Evolutionary conservation across 208 protist species (phyloP).

Genomic region (Blastocrithidia nonstop): DNA sequence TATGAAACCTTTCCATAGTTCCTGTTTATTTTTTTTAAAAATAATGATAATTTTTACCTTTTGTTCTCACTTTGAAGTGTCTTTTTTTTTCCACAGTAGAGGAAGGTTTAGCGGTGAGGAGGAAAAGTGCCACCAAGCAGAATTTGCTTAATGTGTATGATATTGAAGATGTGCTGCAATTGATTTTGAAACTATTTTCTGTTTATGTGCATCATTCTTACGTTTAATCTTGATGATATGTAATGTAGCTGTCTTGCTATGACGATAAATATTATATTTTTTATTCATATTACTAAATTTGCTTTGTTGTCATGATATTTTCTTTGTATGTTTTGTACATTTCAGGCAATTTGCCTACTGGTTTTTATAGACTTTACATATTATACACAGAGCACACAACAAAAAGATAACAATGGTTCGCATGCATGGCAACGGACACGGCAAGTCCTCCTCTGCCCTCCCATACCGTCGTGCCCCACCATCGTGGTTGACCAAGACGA

Average conservation of each 20-base stretch:
- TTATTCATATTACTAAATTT: neutral
- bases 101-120: neutral
- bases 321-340: conserved; percentile 2
- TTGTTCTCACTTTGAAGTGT: too few species aligned
- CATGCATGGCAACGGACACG: conserved; percentile 98
- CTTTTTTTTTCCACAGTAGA: neutral
- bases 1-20: conserved; percentile 4
- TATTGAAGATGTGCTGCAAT: neutral
- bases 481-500: conserved; percentile 96
- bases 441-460: conserved; percentile 93
- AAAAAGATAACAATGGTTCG: conserved; percentile 83
- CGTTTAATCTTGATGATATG: neutral
- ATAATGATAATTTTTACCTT: too few species aligned
- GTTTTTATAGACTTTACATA: too few species aligned
- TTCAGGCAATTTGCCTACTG: conserved; percentile 1
- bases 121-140: neutral
- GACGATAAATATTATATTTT: neutral
- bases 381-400: neutral
- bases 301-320: neutral
- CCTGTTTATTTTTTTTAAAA: too few species aligned
- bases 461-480: conserved; percentile 97
- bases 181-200: conserved; percentile 11
- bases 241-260: conserved; percentile 1
- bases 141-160: neutral
- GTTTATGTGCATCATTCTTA: conserved; percentile 2